Evolutionary conservation across 2,329 filamentous ascomycete species (phyloP).

Genomic region (Fusarium temperatum): DNA sequence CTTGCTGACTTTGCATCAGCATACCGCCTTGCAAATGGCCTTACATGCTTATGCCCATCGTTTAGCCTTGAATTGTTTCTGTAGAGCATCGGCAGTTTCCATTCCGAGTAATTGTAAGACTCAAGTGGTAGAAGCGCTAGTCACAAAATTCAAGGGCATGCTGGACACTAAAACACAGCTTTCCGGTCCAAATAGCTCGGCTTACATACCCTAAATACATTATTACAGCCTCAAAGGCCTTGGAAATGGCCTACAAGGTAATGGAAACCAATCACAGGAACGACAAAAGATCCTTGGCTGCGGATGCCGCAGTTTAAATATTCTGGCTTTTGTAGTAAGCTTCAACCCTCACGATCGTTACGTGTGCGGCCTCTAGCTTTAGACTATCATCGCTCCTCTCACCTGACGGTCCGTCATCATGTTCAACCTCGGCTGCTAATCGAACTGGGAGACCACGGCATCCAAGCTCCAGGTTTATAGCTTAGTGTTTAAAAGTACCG

Average conservation of each 20-base stretch:
- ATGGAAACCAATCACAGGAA: not conserved
- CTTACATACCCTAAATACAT: not conserved
- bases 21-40: not conserved
- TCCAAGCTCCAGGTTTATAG: not conserved
- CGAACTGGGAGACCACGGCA: too few species aligned
- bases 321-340: not conserved
- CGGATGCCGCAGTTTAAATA: not conserved
- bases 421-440: not conserved
- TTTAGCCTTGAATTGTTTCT: not conserved
- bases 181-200: not conserved
- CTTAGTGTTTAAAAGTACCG: not conserved
- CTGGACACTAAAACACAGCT: not conserved
- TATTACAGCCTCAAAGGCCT: rapidly evolving
- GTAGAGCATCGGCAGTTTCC: not conserved
- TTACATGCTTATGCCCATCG: rapidly evolving
- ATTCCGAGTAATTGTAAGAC: not conserved
- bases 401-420: not conserved
- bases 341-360: not conserved
- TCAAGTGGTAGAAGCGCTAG: not conserved
- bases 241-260: rapidly evolving
- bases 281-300: not conserved
- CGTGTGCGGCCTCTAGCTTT: not conserved
- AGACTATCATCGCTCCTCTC: not conserved
- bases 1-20: not conserved
- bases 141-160: too few species aligned